phyloP scores from a whole-genome alignment of 768 basidiomycete species.

The Clavaria fumosa region DNA sequence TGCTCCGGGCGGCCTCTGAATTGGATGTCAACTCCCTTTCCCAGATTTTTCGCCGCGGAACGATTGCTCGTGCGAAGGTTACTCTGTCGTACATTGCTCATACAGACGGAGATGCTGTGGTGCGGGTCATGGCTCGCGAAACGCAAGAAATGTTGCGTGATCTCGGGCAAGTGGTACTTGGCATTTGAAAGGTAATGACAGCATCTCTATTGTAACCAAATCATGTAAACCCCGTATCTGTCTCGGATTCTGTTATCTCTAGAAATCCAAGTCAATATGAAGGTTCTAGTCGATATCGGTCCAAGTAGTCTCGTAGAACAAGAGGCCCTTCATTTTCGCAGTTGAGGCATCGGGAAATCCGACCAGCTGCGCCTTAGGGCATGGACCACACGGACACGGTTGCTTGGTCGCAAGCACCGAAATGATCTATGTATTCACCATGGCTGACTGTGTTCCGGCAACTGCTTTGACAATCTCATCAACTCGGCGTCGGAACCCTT shows the following conservation, averaged over 20 bases:
- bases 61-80: slow-evolving; percentile 35
- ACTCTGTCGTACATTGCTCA: slow-evolving; percentile 55
- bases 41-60: slow-evolving; percentile 19
- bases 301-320: slow-evolving; percentile 11
- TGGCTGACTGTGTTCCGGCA: too few species aligned
- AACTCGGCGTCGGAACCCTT: slow-evolving; percentile 49
- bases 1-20: slow-evolving; percentile 46
- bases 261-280: slow-evolving; percentile 72
- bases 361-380: too few species aligned
- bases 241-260: slow-evolving; percentile 56
- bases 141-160: slow-evolving; percentile 37
- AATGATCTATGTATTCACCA: too few species aligned
- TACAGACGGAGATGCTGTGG: slow-evolving; percentile 59
- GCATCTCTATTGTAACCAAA: slow-evolving; percentile 4
- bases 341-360: too few species aligned
- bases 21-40: slow-evolving; percentile 30
- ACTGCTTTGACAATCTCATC: slow-evolving; percentile 60
- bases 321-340: too few species aligned
- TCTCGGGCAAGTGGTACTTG: slow-evolving; percentile 31
- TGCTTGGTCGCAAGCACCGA: too few species aligned
- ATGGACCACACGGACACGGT: too few species aligned
- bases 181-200: slow-evolving; percentile 13
- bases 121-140: slow-evolving; percentile 66
- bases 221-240: slow-evolving; percentile 84
- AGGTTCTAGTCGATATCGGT: slow-evolving; percentile 48